Evolutionary conservation across 768 basidiomycete species (phyloP).

Genomic region (Mycena filopes): DNA sequence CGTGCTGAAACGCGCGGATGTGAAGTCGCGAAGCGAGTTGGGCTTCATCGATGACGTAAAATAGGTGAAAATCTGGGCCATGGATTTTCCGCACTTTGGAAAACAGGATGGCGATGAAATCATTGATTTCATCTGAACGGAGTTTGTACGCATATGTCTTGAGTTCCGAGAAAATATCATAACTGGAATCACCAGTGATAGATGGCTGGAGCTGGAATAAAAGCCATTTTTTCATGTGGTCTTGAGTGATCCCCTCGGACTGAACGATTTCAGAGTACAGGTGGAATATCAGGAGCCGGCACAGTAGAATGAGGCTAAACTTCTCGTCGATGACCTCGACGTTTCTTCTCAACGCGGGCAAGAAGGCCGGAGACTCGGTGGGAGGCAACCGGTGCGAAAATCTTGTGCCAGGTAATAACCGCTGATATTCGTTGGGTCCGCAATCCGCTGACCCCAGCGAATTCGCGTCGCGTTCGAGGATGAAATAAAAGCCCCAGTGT

Average conservation of each 20-base stretch:
- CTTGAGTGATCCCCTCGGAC: neutral
- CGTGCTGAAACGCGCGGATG: neutral
- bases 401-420: too few species aligned
- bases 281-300: too few species aligned
- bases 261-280: constrained; percentile 12
- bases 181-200: neutral
- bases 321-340: too few species aligned
- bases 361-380: too few species aligned
- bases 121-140: neutral
- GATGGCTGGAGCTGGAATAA: constrained; percentile 7
- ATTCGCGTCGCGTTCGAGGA: too few species aligned
- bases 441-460: too few species aligned
- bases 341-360: too few species aligned
- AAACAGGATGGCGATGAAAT: neutral
- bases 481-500: too few species aligned
- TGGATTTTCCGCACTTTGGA: neutral
- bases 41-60: constrained; percentile 11
- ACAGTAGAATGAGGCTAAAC: too few species aligned
- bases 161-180: neutral
- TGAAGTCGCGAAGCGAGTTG: neutral
- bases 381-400: too few species aligned
- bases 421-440: too few species aligned
- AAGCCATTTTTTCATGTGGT: constrained; percentile 10
- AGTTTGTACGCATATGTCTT: neutral
- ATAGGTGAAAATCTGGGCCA: constrained; percentile 3